These are phyloP conservation scores for Dictyophora rubrovolvata DNA, from an alignment of 768 basidiomycete species.

Conservation along the genomic window DNA sequence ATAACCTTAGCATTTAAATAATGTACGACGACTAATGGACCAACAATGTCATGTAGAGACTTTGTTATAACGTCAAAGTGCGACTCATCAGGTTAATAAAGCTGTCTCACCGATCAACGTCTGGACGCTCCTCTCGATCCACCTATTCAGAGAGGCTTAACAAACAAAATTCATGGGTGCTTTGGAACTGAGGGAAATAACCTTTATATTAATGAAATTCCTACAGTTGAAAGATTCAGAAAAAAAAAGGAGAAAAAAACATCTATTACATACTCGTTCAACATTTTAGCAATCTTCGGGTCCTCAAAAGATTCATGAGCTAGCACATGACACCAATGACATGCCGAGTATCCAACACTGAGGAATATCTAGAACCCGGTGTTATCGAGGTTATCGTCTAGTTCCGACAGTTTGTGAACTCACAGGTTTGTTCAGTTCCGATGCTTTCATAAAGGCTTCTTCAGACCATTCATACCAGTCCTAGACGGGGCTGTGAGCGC, in stretches of 20 bases:
- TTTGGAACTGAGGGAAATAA: not conserved
- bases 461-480: slow-evolving; percentile 9
- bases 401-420: not conserved
- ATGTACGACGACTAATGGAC: not conserved
- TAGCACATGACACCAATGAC: slow-evolving; percentile 26
- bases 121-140: slow-evolving; percentile 32
- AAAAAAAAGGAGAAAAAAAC: slow-evolving; percentile 18
- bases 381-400: not conserved
- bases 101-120: slow-evolving; percentile 21
- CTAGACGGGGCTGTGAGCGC: not conserved
- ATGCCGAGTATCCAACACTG: slow-evolving; percentile 32
- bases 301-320: slow-evolving; percentile 30
- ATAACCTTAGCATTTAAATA: not conserved
- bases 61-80: not conserved
- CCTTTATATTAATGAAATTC: not conserved
- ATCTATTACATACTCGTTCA: slow-evolving; percentile 31
- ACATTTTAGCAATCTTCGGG: slow-evolving; percentile 24
- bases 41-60: slow-evolving; percentile 32
- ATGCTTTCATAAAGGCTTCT: slow-evolving; percentile 1
- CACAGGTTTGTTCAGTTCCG: slow-evolving; percentile 1
- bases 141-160: slow-evolving; percentile 16
- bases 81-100: not conserved
- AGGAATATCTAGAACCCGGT: slow-evolving; percentile 23
- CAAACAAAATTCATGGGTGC: not conserved
- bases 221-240: not conserved